Percentiles rank a stretch among this genome's conserved stretches.
Evolutionary conservation across 2,329 filamentous ascomycete species (phyloP).

Genomic region (Hypomyces rosellus): DNA sequence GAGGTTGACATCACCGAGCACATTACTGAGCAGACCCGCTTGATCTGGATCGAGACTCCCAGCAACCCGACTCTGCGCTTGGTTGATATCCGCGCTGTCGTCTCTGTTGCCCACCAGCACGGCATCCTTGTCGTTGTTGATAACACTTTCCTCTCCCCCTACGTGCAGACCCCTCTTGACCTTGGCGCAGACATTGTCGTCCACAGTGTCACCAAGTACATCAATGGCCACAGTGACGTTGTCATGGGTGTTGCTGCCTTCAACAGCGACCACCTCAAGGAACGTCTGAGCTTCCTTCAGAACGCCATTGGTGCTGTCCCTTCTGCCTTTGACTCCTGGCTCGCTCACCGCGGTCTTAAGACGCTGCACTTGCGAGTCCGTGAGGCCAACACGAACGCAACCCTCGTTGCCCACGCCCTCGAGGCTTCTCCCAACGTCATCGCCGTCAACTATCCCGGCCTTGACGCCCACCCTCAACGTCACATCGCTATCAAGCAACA

Average conservation of each 20-base stretch:
- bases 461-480: slow-evolving; percentile 81
- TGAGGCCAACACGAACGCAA: slow-evolving; percentile 78
- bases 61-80: slow-evolving; percentile 91
- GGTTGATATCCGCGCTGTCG: slow-evolving; percentile 86
- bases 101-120: slow-evolving; percentile 73
- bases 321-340: slow-evolving; percentile 94
- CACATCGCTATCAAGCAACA: slow-evolving; percentile 85
- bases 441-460: slow-evolving; percentile 90
- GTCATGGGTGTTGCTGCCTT: slow-evolving; percentile 96
- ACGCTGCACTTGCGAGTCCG: slow-evolving; percentile 88
- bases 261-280: slow-evolving; percentile 74
- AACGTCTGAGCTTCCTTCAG: slow-evolving; percentile 81
- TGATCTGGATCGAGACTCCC: slow-evolving; percentile 93
- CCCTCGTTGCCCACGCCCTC: slow-evolving; percentile 67
- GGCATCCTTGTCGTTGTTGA: slow-evolving; percentile 96
- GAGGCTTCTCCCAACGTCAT: slow-evolving; percentile 76
- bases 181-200: slow-evolving; percentile 95
- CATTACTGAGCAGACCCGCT: slow-evolving; percentile 81
- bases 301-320: slow-evolving; percentile 96
- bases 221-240: slow-evolving; percentile 95
- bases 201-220: slow-evolving; percentile 97
- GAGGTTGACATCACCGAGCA: slow-evolving; percentile 79
- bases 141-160: slow-evolving; percentile 96
- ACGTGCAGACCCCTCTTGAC: slow-evolving; percentile 92
- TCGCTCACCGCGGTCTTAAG: slow-evolving; percentile 93